phyloP scores from a whole-genome alignment of 257 asterid species.

The Gentiana straminea region DNA sequence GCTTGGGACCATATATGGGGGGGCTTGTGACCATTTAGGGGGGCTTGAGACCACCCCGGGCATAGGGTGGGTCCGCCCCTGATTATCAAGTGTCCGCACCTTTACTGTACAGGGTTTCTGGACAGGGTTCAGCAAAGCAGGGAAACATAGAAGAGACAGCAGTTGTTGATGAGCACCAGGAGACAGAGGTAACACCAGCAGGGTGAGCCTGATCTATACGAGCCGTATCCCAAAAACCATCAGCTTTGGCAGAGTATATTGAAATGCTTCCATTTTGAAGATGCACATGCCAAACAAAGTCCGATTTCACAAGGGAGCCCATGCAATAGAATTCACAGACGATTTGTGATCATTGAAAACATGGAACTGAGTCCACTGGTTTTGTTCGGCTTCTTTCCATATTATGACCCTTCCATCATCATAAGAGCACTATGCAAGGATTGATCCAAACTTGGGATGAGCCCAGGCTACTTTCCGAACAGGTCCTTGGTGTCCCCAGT shows the following conservation, averaged over 20 bases:
- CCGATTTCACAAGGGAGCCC: constrained; percentile 84
- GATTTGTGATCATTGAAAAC: constrained; percentile 56
- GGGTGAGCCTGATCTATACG: constrained; percentile 64
- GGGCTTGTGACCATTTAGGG: too few species aligned
- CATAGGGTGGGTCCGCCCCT: too few species aligned
- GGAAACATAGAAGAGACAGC: constrained; percentile 46
- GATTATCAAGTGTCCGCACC: constrained; percentile 51
- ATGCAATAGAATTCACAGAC: constrained; percentile 55
- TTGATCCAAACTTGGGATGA: constrained; percentile 70
- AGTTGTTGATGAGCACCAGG: constrained; percentile 57
- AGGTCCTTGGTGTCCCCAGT: constrained; percentile 64
- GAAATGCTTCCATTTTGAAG: constrained; percentile 66
- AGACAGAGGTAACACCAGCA: constrained; percentile 61
- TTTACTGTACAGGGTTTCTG: constrained; percentile 50
- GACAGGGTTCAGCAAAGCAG: constrained; percentile 30
- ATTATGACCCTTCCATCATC: constrained; percentile 68
- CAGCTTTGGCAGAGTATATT: constrained; percentile 39
- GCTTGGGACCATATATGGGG: too few species aligned
- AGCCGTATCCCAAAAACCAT: constrained; percentile 58
- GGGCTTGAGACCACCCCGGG: too few species aligned
- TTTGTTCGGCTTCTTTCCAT: constrained; percentile 61
- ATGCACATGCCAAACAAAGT: constrained; percentile 60
- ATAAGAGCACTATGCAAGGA: constrained; percentile 66
- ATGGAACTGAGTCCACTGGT: constrained; percentile 53
- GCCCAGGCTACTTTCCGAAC: constrained; percentile 85